These are phyloP conservation scores for Magnolia officinalis DNA, from an alignment of 164 flowering plant species.

Conservation along the genomic window DNA sequence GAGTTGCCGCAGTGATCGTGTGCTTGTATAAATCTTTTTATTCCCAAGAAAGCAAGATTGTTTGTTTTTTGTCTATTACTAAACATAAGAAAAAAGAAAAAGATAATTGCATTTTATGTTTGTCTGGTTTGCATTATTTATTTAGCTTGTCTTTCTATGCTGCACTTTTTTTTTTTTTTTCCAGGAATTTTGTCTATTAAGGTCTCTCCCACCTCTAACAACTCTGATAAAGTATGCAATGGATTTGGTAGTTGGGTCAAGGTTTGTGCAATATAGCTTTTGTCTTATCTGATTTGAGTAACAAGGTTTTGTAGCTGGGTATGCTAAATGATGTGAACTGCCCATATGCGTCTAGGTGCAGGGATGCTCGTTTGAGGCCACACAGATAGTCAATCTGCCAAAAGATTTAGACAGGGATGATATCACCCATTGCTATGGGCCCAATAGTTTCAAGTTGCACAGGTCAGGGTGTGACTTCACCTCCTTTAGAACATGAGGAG, in stretches of 20 bases:
- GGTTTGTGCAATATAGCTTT: conserved; percentile 41
- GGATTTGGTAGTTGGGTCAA: conserved; percentile 99
- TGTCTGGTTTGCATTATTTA: not conserved
- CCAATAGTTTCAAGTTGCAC: conserved; percentile 93
- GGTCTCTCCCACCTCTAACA: conserved; percentile 66
- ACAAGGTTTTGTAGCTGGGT: not conserved
- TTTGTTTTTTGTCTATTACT: not conserved
- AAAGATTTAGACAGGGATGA: conserved; percentile 81
- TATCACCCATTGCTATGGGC: conserved; percentile 96
- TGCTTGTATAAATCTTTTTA: too few species aligned
- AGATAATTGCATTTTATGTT: too few species aligned
- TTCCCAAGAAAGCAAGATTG: too few species aligned
- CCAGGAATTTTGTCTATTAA: conserved; percentile 92
- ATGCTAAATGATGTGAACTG: not conserved
- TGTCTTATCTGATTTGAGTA: not conserved
- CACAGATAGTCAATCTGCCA: conserved; percentile 88
- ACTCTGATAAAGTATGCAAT: conserved; percentile 93
- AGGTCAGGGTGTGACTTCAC: conserved; percentile 41
- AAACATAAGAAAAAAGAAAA: too few species aligned
- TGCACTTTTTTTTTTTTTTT: conserved; percentile 7
- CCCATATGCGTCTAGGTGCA: conserved; percentile 20
- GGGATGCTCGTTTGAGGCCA: conserved; percentile 98
- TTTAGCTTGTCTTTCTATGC: not conserved
- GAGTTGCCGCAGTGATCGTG: too few species aligned
- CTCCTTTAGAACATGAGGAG: not conserved